Conservation (phyloP, 2,329 filamentous ascomycete genomes). For the Alternaria conjuncta region DNA sequence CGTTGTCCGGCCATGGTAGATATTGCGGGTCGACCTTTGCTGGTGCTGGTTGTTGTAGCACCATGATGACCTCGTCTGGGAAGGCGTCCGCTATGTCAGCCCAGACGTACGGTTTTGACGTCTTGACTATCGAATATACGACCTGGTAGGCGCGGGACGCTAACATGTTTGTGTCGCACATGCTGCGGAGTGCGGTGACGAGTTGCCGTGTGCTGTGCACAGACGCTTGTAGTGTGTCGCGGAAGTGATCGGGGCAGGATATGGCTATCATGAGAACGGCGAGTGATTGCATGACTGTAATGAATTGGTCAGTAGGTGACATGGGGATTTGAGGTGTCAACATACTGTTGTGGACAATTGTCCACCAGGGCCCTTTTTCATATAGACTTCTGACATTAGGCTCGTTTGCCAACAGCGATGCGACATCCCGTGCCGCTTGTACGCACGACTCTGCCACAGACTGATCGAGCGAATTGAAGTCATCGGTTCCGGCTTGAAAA, state of each 20-base stretch:
- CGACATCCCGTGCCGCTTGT: constrained; percentile 36
- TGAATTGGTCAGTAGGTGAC: background rate
- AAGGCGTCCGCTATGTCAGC: constrained; percentile 1
- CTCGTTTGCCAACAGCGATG: constrained; percentile 35
- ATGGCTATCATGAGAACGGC: constrained; percentile 46
- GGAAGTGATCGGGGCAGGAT: constrained; percentile 21
- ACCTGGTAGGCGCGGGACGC: constrained; percentile 32
- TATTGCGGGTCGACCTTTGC: background rate
- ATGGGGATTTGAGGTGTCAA: background rate
- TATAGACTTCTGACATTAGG: constrained; percentile 18
- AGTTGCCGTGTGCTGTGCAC: constrained; percentile 4
- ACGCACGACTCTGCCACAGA: constrained; percentile 40
- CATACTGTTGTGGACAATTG: constrained; percentile 33
- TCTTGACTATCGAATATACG: constrained; percentile 11
- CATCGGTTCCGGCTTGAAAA: constrained; percentile 31
- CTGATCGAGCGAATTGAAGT: constrained; percentile 36
- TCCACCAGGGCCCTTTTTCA: constrained; percentile 46
- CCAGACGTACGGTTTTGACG: constrained; percentile 8
- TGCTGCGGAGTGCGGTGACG: constrained; percentile 31
- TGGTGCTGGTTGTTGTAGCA: background rate
- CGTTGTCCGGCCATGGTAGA: constrained; percentile 2
- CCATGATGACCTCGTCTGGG: background rate
- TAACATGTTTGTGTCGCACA: constrained; percentile 28
- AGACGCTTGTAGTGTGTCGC: background rate
- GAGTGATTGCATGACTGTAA: constrained; percentile 43